These are phyloP conservation scores for Tylopilus sp. DNA, from an alignment of 1,284 basidiomycete genomes.

Conservation along the genomic window DNA sequence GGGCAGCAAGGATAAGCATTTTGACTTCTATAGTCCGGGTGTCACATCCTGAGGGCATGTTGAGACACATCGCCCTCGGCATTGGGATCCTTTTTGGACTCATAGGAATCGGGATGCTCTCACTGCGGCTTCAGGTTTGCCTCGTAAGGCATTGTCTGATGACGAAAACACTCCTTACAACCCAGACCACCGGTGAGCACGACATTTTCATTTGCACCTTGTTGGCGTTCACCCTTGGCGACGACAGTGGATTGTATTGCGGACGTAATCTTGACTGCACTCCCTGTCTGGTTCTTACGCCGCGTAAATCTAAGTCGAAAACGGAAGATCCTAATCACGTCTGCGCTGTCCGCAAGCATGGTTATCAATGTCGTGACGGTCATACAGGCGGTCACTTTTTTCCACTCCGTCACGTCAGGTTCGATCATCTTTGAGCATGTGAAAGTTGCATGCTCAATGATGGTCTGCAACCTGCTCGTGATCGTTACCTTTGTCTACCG, in stretches of 20 bases:
- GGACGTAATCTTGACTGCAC: constrained; percentile 8
- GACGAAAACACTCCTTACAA: constrained; percentile 2
- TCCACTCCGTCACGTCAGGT: constrained; percentile 6
- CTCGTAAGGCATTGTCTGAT: constrained; percentile 15
- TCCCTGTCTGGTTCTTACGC: constrained; percentile 20
- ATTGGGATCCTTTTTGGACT: constrained; percentile 18
- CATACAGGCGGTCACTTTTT: constrained; percentile 6
- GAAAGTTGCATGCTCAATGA: constrained; percentile 26
- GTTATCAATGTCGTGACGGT: constrained; percentile 23
- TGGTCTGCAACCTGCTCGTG: constrained; percentile 32
- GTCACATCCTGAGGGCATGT: constrained; percentile 16
- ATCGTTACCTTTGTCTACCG: constrained; percentile 27
- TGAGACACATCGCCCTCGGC: constrained; percentile 7
- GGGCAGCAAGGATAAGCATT: constrained; percentile 29
- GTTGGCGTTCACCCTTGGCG: no score
- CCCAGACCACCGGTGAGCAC: constrained; percentile 22
- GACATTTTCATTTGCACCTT: not conserved
- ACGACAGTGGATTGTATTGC: no score
- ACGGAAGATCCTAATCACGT: constrained; percentile 16
- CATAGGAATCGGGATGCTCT: constrained; percentile 11
- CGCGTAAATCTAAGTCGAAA: constrained; percentile 11
- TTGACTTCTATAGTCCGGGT: constrained; percentile 29
- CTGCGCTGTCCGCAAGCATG: constrained; percentile 26
- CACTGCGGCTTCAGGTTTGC: constrained; percentile 18
- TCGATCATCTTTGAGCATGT: constrained; percentile 25